Base-by-base conservation (phyloP, 768 basidiomycete genomes). In the Agrocybe praecox region DNA sequence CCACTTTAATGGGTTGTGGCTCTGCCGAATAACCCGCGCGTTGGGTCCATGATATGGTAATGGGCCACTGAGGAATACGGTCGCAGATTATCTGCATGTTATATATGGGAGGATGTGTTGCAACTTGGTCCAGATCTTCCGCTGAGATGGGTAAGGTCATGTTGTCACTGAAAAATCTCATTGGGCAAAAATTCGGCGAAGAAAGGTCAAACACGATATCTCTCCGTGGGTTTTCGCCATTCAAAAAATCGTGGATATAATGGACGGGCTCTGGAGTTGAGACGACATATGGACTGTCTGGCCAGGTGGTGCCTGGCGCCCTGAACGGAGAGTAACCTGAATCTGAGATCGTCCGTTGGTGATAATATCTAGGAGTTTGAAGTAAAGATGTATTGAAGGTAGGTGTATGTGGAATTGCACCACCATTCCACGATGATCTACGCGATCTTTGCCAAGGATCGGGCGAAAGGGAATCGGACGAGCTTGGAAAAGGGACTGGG, bases 181-280 rank as follows among this genome's bases (percentile, higher is more conserved):
- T 63, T 6, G 86, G 86, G 1, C 69, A 36, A 58, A 83, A 85
- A 1, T 67, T 58, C 23, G 79, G 74, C n/a, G 67, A 62, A 22
- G 84, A 75, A 19, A 90, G 71, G 64, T 89, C 82, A 65, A 89
- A 84, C 46, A 78, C 62, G 57, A 89, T 77, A 36, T 81, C 78
- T 1, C 62, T 64, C 14, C 73, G 72, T 21, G 75, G 75, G 1
- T 65, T 62, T 46, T 84, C 81, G 22, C 63, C 87, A 61, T 85
- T 81, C 3, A 89, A 69, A 60, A 76, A 77, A 0, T 83, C 83
- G 59, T 85, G 79, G 44, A 85, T 69, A 29, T 34, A 72, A 40
- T 55, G 6, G 57, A 40, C 36, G 12, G 56, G 51, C 2, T 56
- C 56, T 17, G 62, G 61, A 11, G 62, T 57, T 33, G 57, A 56